These are phyloP conservation scores for Phialemoniopsis sp. DNA, from an alignment of 2,329 filamentous ascomycete genomes.

Conservation along the genomic window DNA sequence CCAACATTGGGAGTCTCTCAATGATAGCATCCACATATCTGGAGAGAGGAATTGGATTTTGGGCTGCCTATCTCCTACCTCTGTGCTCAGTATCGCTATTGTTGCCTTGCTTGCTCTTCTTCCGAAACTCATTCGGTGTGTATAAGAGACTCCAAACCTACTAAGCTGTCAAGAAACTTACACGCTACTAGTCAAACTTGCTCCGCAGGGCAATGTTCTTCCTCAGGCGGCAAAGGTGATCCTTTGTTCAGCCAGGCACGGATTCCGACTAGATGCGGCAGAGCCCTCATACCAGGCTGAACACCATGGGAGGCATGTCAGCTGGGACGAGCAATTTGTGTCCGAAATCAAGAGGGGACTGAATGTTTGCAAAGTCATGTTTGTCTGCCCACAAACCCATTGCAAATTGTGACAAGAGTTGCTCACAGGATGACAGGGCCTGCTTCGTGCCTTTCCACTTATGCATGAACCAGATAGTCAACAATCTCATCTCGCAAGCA, in stretches of 20 bases:
- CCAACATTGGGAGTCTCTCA: constrained; percentile 60
- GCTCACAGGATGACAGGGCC: constrained; percentile 13
- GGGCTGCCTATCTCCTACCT: constrained; percentile 54
- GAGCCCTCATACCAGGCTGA: constrained; percentile 53
- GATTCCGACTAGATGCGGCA: constrained; percentile 37
- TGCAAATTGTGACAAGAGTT: not conserved
- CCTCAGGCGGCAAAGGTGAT: constrained; percentile 52
- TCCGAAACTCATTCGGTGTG: constrained; percentile 1
- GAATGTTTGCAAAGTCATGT: constrained; percentile 47
- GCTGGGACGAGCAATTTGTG: constrained; percentile 59
- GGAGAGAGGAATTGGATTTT: constrained; percentile 54
- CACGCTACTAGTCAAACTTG: constrained; percentile 16
- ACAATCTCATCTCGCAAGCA: constrained; percentile 52
- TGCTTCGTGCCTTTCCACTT: constrained; percentile 55
- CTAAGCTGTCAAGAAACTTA: not conserved
- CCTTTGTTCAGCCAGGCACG: constrained; percentile 43
- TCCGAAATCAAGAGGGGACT: constrained; percentile 60
- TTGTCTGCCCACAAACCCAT: too few relatives aligned
- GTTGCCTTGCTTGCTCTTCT: constrained; percentile 31
- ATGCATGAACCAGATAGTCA: constrained; percentile 51
- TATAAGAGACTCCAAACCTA: too few relatives aligned
- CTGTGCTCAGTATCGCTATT: constrained; percentile 43
- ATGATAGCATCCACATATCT: constrained; percentile 57
- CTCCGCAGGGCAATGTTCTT: constrained; percentile 48
- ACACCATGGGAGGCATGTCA: constrained; percentile 30